Conservation (phyloP, 2,329 filamentous ascomycete genomes). For the Chaetomium globosum region DNA sequence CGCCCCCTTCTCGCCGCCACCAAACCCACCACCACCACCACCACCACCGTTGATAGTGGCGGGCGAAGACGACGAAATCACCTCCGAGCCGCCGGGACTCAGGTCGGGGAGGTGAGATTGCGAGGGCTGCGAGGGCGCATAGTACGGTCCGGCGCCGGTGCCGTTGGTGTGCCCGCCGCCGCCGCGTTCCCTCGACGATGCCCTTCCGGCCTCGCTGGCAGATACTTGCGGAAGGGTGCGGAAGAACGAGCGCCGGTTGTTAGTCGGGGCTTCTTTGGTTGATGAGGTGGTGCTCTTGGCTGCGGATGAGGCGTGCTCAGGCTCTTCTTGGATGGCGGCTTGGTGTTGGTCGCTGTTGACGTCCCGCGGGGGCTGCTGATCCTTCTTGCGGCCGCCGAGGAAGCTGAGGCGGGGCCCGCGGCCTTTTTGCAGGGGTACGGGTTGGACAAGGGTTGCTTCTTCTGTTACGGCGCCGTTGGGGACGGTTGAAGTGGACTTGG, state of each 20-base stretch:
- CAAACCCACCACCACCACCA: background rate
- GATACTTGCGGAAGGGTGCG: slow-evolving; percentile 39
- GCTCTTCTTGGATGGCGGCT: slow-evolving; percentile 20
- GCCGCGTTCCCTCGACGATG: background rate
- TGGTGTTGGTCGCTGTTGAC: slow-evolving; percentile 21
- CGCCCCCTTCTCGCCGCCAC: slow-evolving; percentile 16
- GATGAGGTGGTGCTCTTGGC: slow-evolving; percentile 6
- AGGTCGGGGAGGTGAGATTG: background rate
- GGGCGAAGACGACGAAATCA: background rate
- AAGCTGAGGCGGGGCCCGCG: slow-evolving; percentile 61
- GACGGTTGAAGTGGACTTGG: slow-evolving; percentile 11
- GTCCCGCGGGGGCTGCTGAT: slow-evolving; percentile 35
- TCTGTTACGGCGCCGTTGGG: slow-evolving; percentile 45
- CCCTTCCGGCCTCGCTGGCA: background rate
- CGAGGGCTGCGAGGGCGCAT: background rate
- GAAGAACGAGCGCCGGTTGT: slow-evolving; percentile 51
- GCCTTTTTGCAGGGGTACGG: slow-evolving; percentile 54
- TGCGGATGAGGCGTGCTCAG: background rate
- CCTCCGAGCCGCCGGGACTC: background rate
- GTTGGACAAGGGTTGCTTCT: slow-evolving; percentile 54
- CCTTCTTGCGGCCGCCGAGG: slow-evolving; percentile 57
- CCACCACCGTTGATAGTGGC: background rate
- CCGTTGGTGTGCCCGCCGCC: slow-evolving; percentile 9
- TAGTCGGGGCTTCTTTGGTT: slow-evolving; percentile 31
- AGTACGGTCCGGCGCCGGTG: background rate